Evolutionary conservation across 2,329 filamentous ascomycete genomes (phyloP), one percentile per base, ranked within the genome.

Genomic region (Epichloe amarillans): DNA sequence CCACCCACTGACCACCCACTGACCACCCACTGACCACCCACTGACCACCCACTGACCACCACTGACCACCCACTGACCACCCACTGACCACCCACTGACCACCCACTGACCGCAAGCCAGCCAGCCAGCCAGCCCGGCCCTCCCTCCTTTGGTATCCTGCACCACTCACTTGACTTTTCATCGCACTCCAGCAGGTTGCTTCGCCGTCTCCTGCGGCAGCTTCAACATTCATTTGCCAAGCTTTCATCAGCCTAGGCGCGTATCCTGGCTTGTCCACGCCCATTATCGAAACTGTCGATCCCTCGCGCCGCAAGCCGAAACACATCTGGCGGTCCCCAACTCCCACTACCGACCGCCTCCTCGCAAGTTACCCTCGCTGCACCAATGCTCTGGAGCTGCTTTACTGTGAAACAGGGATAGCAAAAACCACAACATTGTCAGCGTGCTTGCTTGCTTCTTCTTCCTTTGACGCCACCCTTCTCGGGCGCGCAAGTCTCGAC

Each of bases 231-330:
- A 19, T 33, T 46, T 38, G 10, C 15, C 5, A 38, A 3, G 12
- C 15, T 5, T 38, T 14, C 36, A n/a, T 38, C 36, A n/a, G 12
- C 36, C 36, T 38, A 14, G 12, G 15, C 42, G 42, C 23, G 14
- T 33, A 10, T 10, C 14, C 42, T 33, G 23, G 14, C 42, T 44
- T 26, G 23, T 44, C 33, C 12, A 14, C 48, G 19, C 3, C 21
- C 36, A 40, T 5, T 23, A n/a, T 49, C 26, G 17, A 49, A 40
- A 42, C 37, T 23, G 36, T 21, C 46, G 41, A 45, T 45, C 35
- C 46, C 36, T 38, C 39, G 46, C 41, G 46, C 46, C 35, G 21
- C 42, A 46, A 37, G 23, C 36, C 43, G 43, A 51, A 47, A 51
- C 37, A 51, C 49, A 42, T 40, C 35, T 30, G 8, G 26, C 35